Evolutionary conservation across 2,329 filamentous ascomycete species (phyloP), one percentile per base, ranked within the genome.

Genomic region (Clonostachys byssicola): DNA sequence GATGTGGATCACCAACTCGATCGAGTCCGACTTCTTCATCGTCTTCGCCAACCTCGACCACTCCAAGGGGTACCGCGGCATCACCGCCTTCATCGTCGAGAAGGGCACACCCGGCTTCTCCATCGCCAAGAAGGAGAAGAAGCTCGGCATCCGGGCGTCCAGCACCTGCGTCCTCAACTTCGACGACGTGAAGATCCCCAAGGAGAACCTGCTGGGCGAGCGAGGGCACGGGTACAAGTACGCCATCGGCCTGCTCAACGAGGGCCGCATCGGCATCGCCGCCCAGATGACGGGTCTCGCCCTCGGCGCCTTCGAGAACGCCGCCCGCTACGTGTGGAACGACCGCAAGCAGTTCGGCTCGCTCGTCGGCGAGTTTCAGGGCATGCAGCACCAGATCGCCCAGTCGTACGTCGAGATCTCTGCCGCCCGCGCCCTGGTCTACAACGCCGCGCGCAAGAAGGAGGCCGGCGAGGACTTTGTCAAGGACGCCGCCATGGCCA

Each of bases 51-150:
- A 96, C 71, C 76, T 99, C 38, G 86, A 96, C 64, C 92, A 87
- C 1, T 85, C 82, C 72, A 91, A 92, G 73, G 92, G 91, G 46
- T 96, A 99, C 79, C 92, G 92, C 71, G 94, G 94, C 49, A 99
- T 99, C 68, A 92, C 91, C 3, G 94, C 94, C 45, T 99, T 99
- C 65, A 75, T 99, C 51, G 85, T 97, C 40, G 92, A 96, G 71
- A 96, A 96, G 76, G 86, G 78, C 60, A 88, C 83, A 44, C 85
- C 86, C 47, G 94, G 94, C 34, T 96, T 99, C 77, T 85, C 82
- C 51, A 95, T 99, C 61, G 91, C 94, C 39, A 99, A 99, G 82
- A 99, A 99, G 78, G 94, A 99, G 78, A 97, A 97, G 86, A 99
- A 99, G 78, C 85, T 99, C 43, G 94, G 94, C 49, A 99, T 99